Conservation (phyloP, 2,329 filamentous ascomycete genomes). For the Moelleriella libera region DNA sequence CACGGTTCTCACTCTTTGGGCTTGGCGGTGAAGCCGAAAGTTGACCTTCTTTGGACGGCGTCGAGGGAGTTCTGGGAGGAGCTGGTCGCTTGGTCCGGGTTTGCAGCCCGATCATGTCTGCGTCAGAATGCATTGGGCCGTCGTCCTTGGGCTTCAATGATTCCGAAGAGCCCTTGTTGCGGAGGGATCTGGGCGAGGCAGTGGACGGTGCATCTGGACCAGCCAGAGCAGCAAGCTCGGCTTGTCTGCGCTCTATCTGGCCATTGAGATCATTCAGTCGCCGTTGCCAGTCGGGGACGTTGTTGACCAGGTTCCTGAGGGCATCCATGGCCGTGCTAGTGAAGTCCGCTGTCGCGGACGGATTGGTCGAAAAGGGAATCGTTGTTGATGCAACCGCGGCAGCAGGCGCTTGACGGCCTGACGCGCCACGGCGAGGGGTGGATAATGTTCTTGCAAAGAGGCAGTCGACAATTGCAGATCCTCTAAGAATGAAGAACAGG, state of each 20-base stretch:
- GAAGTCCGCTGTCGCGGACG: slow-evolving; percentile 13
- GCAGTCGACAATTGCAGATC: no score
- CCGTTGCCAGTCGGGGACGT: slow-evolving; percentile 45
- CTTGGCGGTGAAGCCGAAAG: slow-evolving; percentile 14
- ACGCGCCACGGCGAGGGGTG: slow-evolving; percentile 9
- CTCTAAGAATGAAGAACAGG: not conserved
- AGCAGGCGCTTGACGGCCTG: slow-evolving; percentile 17
- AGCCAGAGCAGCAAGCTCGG: slow-evolving; percentile 38
- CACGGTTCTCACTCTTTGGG: slow-evolving; percentile 6
- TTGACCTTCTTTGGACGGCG: slow-evolving; percentile 5
- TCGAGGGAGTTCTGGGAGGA: slow-evolving; percentile 9
- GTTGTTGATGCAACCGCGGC: slow-evolving; percentile 1
- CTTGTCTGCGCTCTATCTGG: slow-evolving; percentile 47
- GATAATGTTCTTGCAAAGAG: not conserved
- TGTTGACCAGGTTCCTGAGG: slow-evolving; percentile 36
- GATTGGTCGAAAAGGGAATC: slow-evolving; percentile 9
- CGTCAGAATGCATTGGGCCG: slow-evolving; percentile 11
- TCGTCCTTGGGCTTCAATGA: slow-evolving; percentile 37
- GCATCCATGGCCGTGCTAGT: slow-evolving; percentile 37
- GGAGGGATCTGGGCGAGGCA: slow-evolving; percentile 25
- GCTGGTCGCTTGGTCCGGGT: slow-evolving; percentile 1
- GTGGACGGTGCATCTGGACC: slow-evolving; percentile 11
- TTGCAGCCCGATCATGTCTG: not conserved
- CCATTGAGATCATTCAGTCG: slow-evolving; percentile 45
- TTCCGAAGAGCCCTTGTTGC: slow-evolving; percentile 38